Evolutionary conservation across 2,329 filamentous ascomycete genomes (phyloP).

Genomic region (Dothistroma pini): DNA sequence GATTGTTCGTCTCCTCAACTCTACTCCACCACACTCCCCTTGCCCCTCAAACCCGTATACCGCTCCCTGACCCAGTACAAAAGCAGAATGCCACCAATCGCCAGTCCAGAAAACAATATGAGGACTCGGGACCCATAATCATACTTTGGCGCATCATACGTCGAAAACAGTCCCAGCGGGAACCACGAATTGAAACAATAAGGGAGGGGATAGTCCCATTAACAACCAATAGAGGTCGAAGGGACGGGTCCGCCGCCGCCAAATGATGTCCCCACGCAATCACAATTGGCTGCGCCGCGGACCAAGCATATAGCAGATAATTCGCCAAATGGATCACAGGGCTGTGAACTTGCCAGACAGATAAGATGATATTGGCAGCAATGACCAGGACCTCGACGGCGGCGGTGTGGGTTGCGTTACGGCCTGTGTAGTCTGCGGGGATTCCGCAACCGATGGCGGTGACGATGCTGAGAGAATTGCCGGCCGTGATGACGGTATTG

Average conservation of each 20-base stretch:
- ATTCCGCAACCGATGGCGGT: constrained; percentile 12
- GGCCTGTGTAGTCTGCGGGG: constrained; percentile 10
- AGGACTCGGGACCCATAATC: constrained; percentile 19
- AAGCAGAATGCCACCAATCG: constrained; percentile 6
- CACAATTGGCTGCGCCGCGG: neutral
- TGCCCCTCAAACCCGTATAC: neutral
- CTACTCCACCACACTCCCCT: neutral
- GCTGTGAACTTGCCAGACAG: constrained; percentile 10
- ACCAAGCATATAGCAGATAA: neutral
- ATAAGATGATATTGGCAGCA: constrained; percentile 10
- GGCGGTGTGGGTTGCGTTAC: constrained; percentile 9
- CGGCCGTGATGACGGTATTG: constrained; percentile 12
- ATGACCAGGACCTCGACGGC: constrained; percentile 10
- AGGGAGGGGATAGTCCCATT: constrained; percentile 11
- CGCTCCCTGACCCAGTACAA: neutral
- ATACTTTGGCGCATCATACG: constrained; percentile 19
- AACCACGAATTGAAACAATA: constrained; percentile 18
- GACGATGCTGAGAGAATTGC: constrained; percentile 16
- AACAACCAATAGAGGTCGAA: constrained; percentile 19
- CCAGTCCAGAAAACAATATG: constrained; percentile 16
- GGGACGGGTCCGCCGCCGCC: constrained; percentile 11
- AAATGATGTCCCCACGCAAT: constrained; percentile 15
- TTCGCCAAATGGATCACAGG: constrained; percentile 1
- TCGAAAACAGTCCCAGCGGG: constrained; percentile 15
- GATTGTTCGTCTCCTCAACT: neutral